Conservation (phyloP, 305 asterid species). For the Rubia peregrina region DNA sequence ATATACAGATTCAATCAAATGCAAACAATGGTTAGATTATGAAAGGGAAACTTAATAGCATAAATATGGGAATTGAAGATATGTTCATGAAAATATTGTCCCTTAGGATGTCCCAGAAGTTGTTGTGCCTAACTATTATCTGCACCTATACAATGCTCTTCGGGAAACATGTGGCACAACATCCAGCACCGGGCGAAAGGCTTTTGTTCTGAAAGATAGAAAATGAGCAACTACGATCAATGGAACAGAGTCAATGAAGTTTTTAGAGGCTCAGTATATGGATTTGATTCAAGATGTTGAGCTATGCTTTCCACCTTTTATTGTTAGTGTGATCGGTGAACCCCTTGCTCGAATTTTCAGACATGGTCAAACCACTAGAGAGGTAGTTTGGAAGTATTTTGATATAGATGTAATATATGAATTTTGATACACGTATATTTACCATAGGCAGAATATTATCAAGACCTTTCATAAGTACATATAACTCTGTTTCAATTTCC, state of each 20-base stretch:
- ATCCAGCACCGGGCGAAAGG: constrained; percentile 70
- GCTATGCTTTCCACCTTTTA: constrained; percentile 58
- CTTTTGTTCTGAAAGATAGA: constrained; percentile 74
- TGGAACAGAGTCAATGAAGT: constrained; percentile 81
- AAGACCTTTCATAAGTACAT: constrained; percentile 65
- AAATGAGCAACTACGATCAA: constrained; percentile 70
- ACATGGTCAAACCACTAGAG: constrained; percentile 51
- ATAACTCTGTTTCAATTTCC: constrained; percentile 72
- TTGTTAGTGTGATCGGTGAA: constrained; percentile 71
- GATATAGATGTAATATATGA: constrained; percentile 34
- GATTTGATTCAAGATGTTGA: constrained; percentile 57
- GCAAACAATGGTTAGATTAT: constrained; percentile 68
- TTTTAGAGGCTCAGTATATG: constrained; percentile 54
- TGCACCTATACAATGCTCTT: constrained; percentile 62
- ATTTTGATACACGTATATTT: neutral
- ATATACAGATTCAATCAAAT: constrained; percentile 64
- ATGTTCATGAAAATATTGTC: constrained; percentile 72
- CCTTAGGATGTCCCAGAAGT: constrained; percentile 57
- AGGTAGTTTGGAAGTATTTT: constrained; percentile 50
- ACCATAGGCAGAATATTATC: constrained; percentile 25
- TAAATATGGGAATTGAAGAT: constrained; percentile 87
- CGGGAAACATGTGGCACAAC: constrained; percentile 92
- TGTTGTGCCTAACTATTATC: constrained; percentile 35
- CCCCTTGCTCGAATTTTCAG: constrained; percentile 54
- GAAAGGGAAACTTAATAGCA: constrained; percentile 60